Evolutionary conservation across 345 rosid genomes (phyloP), one percentile per base, ranked within the genome.

Genomic region (Pistacia atlantica): DNA sequence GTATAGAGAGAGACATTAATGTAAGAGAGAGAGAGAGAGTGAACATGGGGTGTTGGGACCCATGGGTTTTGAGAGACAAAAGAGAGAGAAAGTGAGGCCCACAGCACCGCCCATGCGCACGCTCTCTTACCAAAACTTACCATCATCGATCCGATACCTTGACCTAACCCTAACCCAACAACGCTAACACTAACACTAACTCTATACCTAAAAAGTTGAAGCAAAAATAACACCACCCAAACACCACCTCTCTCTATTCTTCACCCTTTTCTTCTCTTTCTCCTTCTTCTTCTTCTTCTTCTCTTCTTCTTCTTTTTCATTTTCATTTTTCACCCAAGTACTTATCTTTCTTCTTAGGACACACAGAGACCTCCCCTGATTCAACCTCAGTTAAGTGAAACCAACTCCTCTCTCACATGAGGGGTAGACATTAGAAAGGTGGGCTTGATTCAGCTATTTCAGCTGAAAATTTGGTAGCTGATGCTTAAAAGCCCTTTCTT

Each of bases 51-150:
- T 64, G 74, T 66, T 56, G 74, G 86, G 90, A 72, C 35, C 88
- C 88, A 80, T 67, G 61, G 58, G 8, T 42, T 73, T 79, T 70
- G 79, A 64, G 72, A 79, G 82, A 79, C 75, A 77, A 74, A 73
- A 76, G 77, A 77, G 75, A 77, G 79, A 77, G 74, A 38, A 57
- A 49, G 46, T 2, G 25, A 20, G 76, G 92, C 86, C 97, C 89
- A 85, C 87, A 55, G 20, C 85, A 92, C 90, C 88, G 87, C 91
- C 89, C 92, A 88, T 83, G 90, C 89, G 91, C 90, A 88, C 89
- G 84, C 83, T 83, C 87, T 84, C 82, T 83, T 80, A 88, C 92
- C 88, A 84, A 84, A 86, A 82, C 88, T 65, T 78, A 85, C 86
- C 83, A 70, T 72, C 86, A 80, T 86, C 87, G 71, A 77, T 79